Percentiles rank a stretch among this genome's conserved stretches.
phyloP scores from a whole-genome alignment of 2,329 filamentous ascomycete species.

The Aspergillus bombycis region DNA sequence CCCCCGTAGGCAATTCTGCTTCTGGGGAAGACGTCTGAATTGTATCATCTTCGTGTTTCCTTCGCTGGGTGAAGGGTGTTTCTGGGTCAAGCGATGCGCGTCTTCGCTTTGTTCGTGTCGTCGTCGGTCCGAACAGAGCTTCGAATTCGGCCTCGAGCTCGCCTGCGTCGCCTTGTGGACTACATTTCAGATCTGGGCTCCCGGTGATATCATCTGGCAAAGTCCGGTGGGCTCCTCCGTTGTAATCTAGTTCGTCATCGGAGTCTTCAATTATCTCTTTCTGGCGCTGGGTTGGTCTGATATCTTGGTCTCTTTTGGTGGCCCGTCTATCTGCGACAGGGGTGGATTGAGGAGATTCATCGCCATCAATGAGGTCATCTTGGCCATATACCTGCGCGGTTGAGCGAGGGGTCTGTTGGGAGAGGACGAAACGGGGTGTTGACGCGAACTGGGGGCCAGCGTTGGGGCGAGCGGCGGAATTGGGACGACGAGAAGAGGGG shows the following conservation, averaged over 20 bases:
- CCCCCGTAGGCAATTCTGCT: slow-evolving; percentile 5
- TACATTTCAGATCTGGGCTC: slow-evolving; percentile 12
- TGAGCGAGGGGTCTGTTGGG: slow-evolving; percentile 23
- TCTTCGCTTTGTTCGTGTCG: slow-evolving; percentile 35
- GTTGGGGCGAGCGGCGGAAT: slow-evolving; percentile 26
- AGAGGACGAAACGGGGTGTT: slow-evolving; percentile 37
- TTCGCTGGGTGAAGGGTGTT: slow-evolving; percentile 4
- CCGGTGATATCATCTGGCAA: not conserved
- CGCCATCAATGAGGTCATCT: slow-evolving; percentile 27
- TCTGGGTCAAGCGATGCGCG: slow-evolving; percentile 27
- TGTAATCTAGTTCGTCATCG: slow-evolving; percentile 17
- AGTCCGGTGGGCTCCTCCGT: not conserved
- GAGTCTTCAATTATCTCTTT: slow-evolving; percentile 33
- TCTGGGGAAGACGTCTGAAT: slow-evolving; percentile 26
- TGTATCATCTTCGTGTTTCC: slow-evolving; percentile 16
- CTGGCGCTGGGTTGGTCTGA: slow-evolving; percentile 1
- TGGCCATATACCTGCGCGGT: not conserved
- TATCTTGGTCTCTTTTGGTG: not conserved
- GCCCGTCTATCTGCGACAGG: slow-evolving; percentile 8
- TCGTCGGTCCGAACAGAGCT: slow-evolving; percentile 32
- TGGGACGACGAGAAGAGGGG: slow-evolving; percentile 16
- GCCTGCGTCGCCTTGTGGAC: slow-evolving; percentile 13
- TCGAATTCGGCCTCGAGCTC: slow-evolving; percentile 32
- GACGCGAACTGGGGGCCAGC: slow-evolving; percentile 37
- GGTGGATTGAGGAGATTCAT: slow-evolving; percentile 20